phyloP scores from a whole-genome alignment of 352 stramenopile species.

The Phytopythium montanum region DNA sequence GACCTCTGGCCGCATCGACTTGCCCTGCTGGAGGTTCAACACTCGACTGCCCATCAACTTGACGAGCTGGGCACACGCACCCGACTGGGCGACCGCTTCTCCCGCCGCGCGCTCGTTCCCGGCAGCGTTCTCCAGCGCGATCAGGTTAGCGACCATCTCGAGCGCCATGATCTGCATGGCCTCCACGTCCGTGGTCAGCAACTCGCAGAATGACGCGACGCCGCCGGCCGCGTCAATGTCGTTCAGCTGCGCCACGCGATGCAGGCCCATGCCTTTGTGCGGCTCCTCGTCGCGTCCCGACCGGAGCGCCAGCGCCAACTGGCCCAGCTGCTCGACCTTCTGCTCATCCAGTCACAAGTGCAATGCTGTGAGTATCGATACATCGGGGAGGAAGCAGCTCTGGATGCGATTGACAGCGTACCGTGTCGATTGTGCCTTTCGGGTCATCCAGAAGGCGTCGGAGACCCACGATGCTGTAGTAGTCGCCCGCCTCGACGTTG shows the following conservation, averaged over 20 bases:
- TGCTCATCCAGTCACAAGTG: constrained; percentile 10
- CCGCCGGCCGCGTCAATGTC: constrained; percentile 80
- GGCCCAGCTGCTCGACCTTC: constrained; percentile 66
- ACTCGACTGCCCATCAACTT: constrained; percentile 58
- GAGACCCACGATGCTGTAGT: constrained; percentile 68
- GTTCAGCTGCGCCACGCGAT: constrained; percentile 80
- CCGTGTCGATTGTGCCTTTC: constrained; percentile 29
- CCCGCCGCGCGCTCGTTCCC: constrained; percentile 61
- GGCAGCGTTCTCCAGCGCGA: constrained; percentile 69
- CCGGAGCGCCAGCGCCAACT: constrained; percentile 54
- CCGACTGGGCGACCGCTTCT: constrained; percentile 63
- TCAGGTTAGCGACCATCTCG: constrained; percentile 74
- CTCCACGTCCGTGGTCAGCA: constrained; percentile 51
- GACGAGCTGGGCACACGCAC: constrained; percentile 48
- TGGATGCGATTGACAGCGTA: constrained; percentile 6
- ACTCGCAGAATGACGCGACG: constrained; percentile 62
- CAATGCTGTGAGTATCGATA: background rate
- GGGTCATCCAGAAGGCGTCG: constrained; percentile 51
- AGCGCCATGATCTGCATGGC: constrained; percentile 52
- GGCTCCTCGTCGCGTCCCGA: constrained; percentile 54
- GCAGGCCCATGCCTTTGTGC: constrained; percentile 54
- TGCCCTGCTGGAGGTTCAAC: constrained; percentile 49
- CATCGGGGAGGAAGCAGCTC: background rate
- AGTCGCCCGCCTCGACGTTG: constrained; percentile 66
- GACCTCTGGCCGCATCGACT: constrained; percentile 42